Evolutionary conservation across 306 rosid species (phyloP), one percentile per base, ranked within the genome.

Genomic region (Mimosa bimucronata): DNA sequence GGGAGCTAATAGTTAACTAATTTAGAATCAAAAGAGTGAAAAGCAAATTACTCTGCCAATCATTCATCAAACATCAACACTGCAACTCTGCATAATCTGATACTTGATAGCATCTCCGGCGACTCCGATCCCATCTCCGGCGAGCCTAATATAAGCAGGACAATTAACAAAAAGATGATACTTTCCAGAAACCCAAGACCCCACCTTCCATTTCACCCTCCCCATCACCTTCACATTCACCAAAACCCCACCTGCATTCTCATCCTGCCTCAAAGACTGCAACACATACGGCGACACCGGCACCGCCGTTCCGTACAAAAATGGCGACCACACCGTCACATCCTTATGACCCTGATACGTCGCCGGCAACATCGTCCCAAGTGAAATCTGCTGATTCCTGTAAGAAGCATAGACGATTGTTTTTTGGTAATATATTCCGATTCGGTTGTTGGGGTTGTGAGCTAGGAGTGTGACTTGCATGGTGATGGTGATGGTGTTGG

Each of bases 201-300:
- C 97, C 0, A 94, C 98, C 82, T 89, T 89, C 98, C 98, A 94
- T 75, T 85, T 90, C 1, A 94, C 86, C 25, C 71, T 71, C 1
- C 98, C 98, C 19, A 72, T 83, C 62, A 92, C 66, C 71, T 82
- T 94, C 12, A 94, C 42, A 28, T 83, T 76, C 16, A 94, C 75
- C 77, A 92, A 10, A 6, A 92, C 80, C 0, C 73, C 45, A 0
- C 96, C 94, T 0, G 71, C 80, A 57, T 31, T 64, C 79, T 74
- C 80, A 53, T 93, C 98, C 55, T 90, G 94, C 45, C 70, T 78
- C 41, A 93, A 66, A 4, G 80, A 41, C 12, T 16, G 5, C 41
- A 84, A 58, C 7, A 85, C 60, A 13, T 48, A 85, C 0, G 97
- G 97, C 3, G 91, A 77, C 6, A 94, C 76, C 14, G 97, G 94